phyloP scores from a whole-genome alignment of 352 stramenopile species.

The Achlya hypogyna region DNA sequence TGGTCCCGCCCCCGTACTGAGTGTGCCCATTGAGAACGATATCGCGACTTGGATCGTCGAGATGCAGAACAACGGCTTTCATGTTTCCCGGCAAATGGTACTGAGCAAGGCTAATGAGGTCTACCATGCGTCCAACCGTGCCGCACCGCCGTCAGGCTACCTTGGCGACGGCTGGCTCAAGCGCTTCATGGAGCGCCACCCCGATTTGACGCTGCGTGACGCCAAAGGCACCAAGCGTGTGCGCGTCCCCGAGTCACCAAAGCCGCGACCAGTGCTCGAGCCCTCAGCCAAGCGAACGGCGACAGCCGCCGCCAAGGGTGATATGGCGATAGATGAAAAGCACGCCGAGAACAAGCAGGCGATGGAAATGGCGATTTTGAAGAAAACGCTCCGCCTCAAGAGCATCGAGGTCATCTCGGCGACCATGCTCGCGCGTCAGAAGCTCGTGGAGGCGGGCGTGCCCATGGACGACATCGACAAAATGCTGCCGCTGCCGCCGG shows the following conservation, averaged over 20 bases:
- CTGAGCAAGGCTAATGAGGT: not conserved
- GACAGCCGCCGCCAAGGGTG: not conserved
- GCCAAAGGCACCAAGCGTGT: constrained; percentile 1
- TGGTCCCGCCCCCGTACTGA: not conserved
- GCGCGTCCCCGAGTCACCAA: not conserved
- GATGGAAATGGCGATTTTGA: constrained; percentile 12
- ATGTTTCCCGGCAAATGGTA: constrained; percentile 5
- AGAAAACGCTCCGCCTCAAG: constrained; percentile 17
- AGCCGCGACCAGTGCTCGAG: not conserved
- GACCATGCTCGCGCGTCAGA: constrained; percentile 11
- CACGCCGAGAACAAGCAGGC: not conserved
- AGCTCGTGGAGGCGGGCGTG: constrained; percentile 15
- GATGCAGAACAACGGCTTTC: constrained; percentile 3
- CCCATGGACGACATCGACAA: constrained; percentile 8
- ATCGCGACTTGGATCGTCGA: constrained; percentile 2
- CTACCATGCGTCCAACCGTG: not conserved
- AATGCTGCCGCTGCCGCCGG: constrained; percentile 4
- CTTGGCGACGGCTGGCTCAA: constrained; percentile 3
- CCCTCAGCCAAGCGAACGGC: not conserved
- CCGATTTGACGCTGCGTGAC: not conserved
- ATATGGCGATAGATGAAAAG: not conserved
- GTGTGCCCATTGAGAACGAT: not conserved
- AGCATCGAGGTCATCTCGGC: constrained; percentile 18
- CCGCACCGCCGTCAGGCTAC: not conserved
- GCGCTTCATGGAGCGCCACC: constrained; percentile 3